A percentile compares a stretch with the other conserved stretches of the same genome.
Conservation (phyloP, 2,329 filamentous ascomycete genomes). For the Triangularia setosa region DNA sequence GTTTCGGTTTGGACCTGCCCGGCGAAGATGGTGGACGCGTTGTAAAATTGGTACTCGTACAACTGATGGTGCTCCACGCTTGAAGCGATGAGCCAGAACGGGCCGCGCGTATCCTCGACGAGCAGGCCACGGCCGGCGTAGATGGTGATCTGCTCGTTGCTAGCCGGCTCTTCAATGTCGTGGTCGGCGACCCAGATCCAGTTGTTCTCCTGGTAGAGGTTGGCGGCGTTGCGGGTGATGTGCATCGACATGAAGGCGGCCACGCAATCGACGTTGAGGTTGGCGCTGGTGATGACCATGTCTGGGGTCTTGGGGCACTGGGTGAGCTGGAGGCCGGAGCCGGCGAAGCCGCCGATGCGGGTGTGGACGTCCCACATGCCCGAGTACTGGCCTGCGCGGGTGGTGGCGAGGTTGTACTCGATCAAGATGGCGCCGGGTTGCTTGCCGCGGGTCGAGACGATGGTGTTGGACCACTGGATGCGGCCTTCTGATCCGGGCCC, state of each 20-base stretch:
- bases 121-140: constrained; percentile 33
- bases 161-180: constrained; percentile 27
- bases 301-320: constrained; percentile 57
- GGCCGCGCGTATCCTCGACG: constrained; percentile 37
- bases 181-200: constrained; percentile 39
- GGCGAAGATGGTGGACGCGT: constrained; percentile 55
- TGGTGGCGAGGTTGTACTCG: constrained; percentile 62
- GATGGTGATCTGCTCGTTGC: constrained; percentile 31
- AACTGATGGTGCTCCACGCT: constrained; percentile 58
- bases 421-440: constrained; percentile 64
- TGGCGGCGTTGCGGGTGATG: constrained; percentile 32
- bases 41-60: constrained; percentile 60
- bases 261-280: constrained; percentile 33
- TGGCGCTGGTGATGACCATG: constrained; percentile 20
- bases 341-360: constrained; percentile 65
- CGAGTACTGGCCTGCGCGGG: constrained; percentile 31
- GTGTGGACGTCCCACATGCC: constrained; percentile 72
- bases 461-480: constrained; percentile 66
- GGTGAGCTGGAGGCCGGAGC: constrained; percentile 62
- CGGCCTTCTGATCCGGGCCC: constrained; percentile 55
- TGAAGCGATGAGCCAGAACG: constrained; percentile 56
- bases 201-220: constrained; percentile 37
- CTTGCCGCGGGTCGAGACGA: constrained; percentile 63
- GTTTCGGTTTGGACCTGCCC: constrained; percentile 64
- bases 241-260: constrained; percentile 39